These are phyloP conservation scores for Theileria sp. DNA, from an alignment of 169 alveolate genomes.

Conservation along the genomic window DNA sequence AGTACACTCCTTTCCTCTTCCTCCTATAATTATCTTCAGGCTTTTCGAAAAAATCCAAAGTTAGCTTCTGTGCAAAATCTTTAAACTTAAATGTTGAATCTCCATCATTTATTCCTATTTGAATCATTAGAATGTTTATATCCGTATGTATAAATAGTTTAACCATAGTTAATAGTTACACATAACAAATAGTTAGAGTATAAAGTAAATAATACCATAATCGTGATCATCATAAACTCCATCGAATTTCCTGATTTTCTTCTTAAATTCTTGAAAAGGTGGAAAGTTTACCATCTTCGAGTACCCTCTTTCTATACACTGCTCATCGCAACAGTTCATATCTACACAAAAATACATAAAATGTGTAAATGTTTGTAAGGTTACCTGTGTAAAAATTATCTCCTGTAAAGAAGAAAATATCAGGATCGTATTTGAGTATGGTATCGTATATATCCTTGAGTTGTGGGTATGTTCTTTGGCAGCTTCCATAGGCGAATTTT, in stretches of 20 bases:
- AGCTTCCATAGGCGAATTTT: slow-evolving; percentile 63
- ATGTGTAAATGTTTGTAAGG: neutral
- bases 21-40: slow-evolving; percentile 79
- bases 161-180: neutral
- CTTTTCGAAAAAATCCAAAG: slow-evolving; percentile 73
- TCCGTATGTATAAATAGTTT: neutral
- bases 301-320: slow-evolving; percentile 66
- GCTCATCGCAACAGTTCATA: slow-evolving; percentile 61
- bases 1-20: slow-evolving; percentile 78
- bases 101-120: slow-evolving; percentile 74
- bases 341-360: slow-evolving; percentile 9
- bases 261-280: slow-evolving; percentile 54
- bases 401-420: slow-evolving; percentile 79
- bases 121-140: too few relatives aligned
- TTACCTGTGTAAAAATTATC: slow-evolving; percentile 74
- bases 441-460: slow-evolving; percentile 34
- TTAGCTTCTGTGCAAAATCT: slow-evolving; percentile 66
- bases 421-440: slow-evolving; percentile 67
- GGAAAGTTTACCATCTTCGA: slow-evolving; percentile 46
- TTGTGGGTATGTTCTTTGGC: slow-evolving; percentile 44
- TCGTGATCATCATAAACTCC: slow-evolving; percentile 86
- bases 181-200: neutral
- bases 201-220: slow-evolving; percentile 58
- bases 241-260: slow-evolving; percentile 60
- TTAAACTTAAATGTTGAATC: slow-evolving; percentile 61